Percentiles rank a stretch among this genome's conserved stretches.
These are phyloP conservation scores for Penicillium crustosum DNA, from an alignment of 2,329 filamentous ascomycete genomes.

Conservation along the genomic window DNA sequence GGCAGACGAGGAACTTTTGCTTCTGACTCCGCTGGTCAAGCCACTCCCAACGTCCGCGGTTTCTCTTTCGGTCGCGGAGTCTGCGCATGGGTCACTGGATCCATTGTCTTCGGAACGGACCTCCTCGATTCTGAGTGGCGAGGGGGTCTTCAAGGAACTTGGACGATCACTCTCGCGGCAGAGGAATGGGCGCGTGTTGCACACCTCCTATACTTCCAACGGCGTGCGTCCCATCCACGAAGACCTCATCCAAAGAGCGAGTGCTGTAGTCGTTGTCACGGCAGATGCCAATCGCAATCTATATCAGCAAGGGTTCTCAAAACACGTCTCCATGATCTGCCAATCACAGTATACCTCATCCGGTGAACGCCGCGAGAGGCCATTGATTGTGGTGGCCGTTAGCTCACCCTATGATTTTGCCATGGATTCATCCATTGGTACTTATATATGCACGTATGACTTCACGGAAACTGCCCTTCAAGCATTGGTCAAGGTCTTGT, in stretches of 20 bases:
- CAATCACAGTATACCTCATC: constrained; percentile 42
- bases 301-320: constrained; percentile 92
- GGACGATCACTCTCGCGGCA: constrained; percentile 84
- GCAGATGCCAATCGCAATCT: constrained; percentile 92
- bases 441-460: constrained; percentile 93
- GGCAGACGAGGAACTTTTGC: constrained; percentile 80
- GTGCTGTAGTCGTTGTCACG: constrained; percentile 84
- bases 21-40: constrained; percentile 86
- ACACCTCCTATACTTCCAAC: constrained; percentile 94
- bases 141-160: constrained; percentile 87
- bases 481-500: constrained; percentile 77
- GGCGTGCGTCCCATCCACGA: constrained; percentile 91
- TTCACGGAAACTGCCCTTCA: constrained; percentile 91
- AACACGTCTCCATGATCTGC: constrained; percentile 95
- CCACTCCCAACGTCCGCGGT: constrained; percentile 86
- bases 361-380: constrained; percentile 63
- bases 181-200: constrained; percentile 79
- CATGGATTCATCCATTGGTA: constrained; percentile 84
- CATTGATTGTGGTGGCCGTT: constrained; percentile 84
- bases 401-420: constrained; percentile 97
- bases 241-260: constrained; percentile 83
- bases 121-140: constrained; percentile 78
- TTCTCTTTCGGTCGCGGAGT: constrained; percentile 64
- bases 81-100: constrained; percentile 49
- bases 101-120: constrained; percentile 58